Conservation (phyloP, 129 eudicot species). For the Artemisia argyi region DNA sequence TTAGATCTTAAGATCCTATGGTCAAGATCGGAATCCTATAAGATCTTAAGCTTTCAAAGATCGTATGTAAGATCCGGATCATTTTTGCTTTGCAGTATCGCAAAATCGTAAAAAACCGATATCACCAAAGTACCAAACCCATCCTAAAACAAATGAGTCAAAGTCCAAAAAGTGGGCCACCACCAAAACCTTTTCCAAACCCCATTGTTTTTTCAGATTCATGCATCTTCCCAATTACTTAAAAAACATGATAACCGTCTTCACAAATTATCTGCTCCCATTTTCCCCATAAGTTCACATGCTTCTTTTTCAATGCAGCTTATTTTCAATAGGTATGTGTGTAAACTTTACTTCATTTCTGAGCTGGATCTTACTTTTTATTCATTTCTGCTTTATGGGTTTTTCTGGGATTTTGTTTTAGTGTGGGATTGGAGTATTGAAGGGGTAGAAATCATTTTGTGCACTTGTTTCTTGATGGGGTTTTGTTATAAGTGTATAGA, state of each 20-base stretch:
- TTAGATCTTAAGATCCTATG: no score
- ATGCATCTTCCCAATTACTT: conserved; percentile 24
- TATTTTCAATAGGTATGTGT: conserved; percentile 18
- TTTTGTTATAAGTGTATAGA: no score
- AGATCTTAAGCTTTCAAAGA: no score
- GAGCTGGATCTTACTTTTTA: conserved; percentile 20
- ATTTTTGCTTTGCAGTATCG: no score
- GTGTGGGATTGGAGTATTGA: not conserved
- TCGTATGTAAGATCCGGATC: no score
- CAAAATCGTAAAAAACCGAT: no score
- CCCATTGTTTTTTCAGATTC: conserved; percentile 12
- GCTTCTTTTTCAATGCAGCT: conserved; percentile 22
- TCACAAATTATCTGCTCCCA: not conserved
- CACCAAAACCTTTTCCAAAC: not conserved
- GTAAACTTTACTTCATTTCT: conserved; percentile 8
- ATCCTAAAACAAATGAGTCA: no score
- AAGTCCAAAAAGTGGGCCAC: not conserved
- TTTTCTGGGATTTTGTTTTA: conserved; percentile 16
- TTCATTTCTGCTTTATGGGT: conserved; percentile 19
- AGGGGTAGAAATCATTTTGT: not conserved
- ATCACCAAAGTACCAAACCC: no score
- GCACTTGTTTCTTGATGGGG: conserved; percentile 9
- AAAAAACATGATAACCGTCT: no score
- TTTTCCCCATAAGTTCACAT: conserved; percentile 18
- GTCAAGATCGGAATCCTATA: no score